Evolutionary conservation across 495 filamentous ascomycete genomes (phyloP).

Genomic region (Xylaria venustula): DNA sequence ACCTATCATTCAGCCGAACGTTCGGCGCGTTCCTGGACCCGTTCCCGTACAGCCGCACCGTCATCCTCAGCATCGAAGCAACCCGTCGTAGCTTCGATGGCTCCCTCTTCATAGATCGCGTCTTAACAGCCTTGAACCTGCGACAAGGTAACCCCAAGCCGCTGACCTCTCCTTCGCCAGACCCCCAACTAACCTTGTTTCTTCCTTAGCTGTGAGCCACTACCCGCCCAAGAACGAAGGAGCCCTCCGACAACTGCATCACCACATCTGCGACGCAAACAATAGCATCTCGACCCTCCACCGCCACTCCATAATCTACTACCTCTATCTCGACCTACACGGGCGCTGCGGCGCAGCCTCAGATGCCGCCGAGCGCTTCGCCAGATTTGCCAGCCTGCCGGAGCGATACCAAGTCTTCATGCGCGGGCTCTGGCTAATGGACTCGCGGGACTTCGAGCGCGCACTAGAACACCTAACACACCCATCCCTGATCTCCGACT

Average conservation of each 20-base stretch:
- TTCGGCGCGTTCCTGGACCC: constrained; percentile 64
- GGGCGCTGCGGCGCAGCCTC: constrained; percentile 39
- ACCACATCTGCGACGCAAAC: constrained; percentile 57
- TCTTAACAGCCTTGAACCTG: constrained; percentile 68
- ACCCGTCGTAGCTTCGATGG: constrained; percentile 63
- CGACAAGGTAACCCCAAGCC: constrained; percentile 52
- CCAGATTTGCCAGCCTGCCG: constrained; percentile 50
- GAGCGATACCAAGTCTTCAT: constrained; percentile 72
- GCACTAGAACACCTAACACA: constrained; percentile 72
- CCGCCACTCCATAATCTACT: constrained; percentile 76
- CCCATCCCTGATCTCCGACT: constrained; percentile 73
- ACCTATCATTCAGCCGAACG: constrained; percentile 57
- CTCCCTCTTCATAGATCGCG: constrained; percentile 70
- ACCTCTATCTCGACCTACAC: constrained; percentile 73
- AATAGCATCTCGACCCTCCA: constrained; percentile 58
- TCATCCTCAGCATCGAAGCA: constrained; percentile 56
- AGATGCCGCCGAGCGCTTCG: constrained; percentile 51
- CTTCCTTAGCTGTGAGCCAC: constrained; percentile 35
- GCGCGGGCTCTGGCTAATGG: constrained; percentile 78
- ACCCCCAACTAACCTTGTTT: neutral
- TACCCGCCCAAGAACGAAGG: constrained; percentile 69
- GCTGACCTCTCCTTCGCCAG: neutral
- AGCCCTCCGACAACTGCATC: constrained; percentile 63
- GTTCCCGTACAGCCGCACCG: constrained; percentile 59
- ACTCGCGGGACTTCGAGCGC: constrained; percentile 64